Evolutionary conservation across 768 basidiomycete species (phyloP).

Genomic region (Omphalotus guepiniiformis): DNA sequence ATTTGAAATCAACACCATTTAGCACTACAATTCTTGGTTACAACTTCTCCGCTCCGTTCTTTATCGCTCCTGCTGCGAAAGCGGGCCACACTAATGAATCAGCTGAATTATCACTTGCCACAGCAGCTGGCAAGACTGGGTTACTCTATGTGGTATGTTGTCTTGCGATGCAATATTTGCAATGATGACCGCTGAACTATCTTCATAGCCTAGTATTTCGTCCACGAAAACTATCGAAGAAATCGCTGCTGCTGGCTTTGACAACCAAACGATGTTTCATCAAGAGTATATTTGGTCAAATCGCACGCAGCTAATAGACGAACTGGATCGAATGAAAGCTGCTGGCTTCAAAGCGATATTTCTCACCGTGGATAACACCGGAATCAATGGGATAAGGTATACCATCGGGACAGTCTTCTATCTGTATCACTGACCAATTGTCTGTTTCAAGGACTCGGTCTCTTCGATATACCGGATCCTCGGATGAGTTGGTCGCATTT

Average conservation of each 20-base stretch:
- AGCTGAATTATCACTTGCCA: conserved; percentile 41
- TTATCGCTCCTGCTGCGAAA: conserved; percentile 39
- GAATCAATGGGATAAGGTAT: conserved; percentile 22
- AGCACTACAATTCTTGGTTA: conserved; percentile 23
- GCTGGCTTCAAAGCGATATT: conserved; percentile 28
- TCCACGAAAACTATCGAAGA: conserved; percentile 22
- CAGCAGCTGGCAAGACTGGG: conserved; percentile 36
- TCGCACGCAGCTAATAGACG: conserved; percentile 15
- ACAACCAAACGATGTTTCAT: conserved; percentile 23
- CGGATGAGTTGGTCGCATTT: conserved; percentile 12
- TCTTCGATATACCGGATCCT: conserved; percentile 13
- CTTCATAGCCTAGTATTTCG: conserved; percentile 21
- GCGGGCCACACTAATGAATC: conserved; percentile 36
- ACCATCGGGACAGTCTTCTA: not conserved
- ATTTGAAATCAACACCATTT: not conserved
- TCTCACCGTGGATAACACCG: conserved; percentile 31
- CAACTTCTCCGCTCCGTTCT: conserved; percentile 33
- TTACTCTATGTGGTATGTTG: conserved; percentile 32
- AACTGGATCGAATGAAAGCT: conserved; percentile 21
- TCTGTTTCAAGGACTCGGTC: conserved; percentile 14
- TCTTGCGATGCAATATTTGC: not conserved
- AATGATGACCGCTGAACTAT: not conserved
- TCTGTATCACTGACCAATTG: not conserved
- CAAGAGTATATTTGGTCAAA: conserved; percentile 20
- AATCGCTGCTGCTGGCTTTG: conserved; percentile 19